Base-by-base conservation (phyloP, 768 basidiomycete genomes). In the Phlegmacium glaucopus region DNA sequence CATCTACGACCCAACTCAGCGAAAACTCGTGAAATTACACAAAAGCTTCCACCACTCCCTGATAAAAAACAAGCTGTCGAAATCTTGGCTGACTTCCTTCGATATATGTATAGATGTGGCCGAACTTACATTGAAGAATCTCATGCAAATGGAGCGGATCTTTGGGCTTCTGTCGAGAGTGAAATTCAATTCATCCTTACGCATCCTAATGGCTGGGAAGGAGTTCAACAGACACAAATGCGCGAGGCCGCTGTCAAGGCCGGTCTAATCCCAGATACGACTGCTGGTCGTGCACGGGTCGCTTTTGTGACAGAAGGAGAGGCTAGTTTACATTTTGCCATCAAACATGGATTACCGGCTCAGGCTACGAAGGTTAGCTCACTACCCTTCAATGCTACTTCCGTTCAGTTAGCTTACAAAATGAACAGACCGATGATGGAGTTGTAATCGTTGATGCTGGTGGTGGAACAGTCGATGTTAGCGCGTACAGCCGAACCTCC, bases 171-270 rank as follows among this genome's bases (percentile, higher is more conserved):
- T 15, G 29, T 58, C 11, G 63, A 72, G 47, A 54, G 61, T 12
- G 62, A 56, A 6, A 69, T 77, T 28, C 72, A 78, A 15, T 79
- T 74, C 51, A 68, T 85, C 4, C 65, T 85, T 9, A 70, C 74
- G 0, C 81, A 84, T 52, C 83, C 83, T 2, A 84, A 84, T 50
- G 80, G 79, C 0, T 85, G 82, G 80, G 80, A 77, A 47, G 77
- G 78, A 0, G 57, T 57, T 1, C 81, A 85, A 48, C 82, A 82
- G 51, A 63, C 59, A 6, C 64, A 73, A 52, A 78, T 85, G 65
- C 71, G 82, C 3, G 51, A 63, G 18, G 82, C 82, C 0, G 79
- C 79, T 0, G 62, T 74, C 4, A 43, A 62, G 12, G 81, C 78
- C 0, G 76, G 78, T 4, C 65, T 85, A n/a, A 61, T 85, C 6